Percentiles rank a stretch among this genome's conserved stretches.
These are phyloP conservation scores for Aeminium ludgeri DNA, from an alignment of 495 filamentous ascomycete genomes.

Conservation along the genomic window DNA sequence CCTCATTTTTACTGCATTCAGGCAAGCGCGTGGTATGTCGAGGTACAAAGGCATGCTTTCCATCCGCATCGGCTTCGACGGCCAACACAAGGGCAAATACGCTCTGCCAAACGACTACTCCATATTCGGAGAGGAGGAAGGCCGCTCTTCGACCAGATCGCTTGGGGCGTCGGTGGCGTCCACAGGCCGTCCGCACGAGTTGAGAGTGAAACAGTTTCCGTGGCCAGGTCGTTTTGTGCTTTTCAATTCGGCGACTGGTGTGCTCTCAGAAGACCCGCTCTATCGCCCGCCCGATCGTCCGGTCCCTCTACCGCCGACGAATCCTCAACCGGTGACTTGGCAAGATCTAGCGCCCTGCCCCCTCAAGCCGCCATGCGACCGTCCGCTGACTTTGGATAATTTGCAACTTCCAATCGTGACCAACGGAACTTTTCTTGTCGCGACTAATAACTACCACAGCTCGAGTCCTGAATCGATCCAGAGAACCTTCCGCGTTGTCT, in stretches of 20 bases:
- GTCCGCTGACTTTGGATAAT: background rate
- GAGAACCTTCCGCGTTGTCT: background rate
- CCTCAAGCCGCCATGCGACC: background rate
- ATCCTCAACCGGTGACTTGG: background rate
- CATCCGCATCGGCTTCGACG: background rate
- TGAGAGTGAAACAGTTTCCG: no score
- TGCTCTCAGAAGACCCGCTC: no score
- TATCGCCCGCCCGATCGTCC: no score
- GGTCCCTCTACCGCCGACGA: no score
- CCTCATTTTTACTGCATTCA: background rate
- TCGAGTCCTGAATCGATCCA: background rate
- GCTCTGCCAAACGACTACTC: background rate
- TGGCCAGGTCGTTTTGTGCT: no score
- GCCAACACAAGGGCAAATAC: no score
- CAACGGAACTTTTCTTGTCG: conserved; percentile 1
- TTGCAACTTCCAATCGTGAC: background rate
- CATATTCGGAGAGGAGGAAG: background rate
- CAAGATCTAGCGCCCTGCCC: background rate
- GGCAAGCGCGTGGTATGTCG: background rate
- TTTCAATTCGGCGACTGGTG: no score
- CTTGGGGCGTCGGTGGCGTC: no score
- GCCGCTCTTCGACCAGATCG: background rate
- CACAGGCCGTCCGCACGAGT: no score
- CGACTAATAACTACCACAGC: background rate
- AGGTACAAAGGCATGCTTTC: background rate